Percentiles rank a stretch among this genome's conserved stretches.
Conservation (phyloP, 1,139 yeast genomes). For the Debaryomyces nepalensis region DNA sequence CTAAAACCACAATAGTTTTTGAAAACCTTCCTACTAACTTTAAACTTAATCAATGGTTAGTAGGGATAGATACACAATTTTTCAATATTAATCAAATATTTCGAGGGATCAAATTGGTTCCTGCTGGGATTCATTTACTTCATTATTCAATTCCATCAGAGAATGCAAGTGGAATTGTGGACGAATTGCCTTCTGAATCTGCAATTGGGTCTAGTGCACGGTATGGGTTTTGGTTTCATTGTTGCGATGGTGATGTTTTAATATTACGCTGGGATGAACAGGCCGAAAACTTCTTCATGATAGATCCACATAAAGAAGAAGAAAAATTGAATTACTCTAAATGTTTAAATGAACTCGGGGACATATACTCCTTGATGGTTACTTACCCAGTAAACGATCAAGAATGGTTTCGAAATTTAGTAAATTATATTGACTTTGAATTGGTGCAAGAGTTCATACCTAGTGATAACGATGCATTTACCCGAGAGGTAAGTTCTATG, state of each 20-base stretch:
- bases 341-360: slow-evolving; percentile 24
- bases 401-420: slow-evolving; percentile 24
- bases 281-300: slow-evolving; percentile 8
- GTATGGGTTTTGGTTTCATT: slow-evolving; percentile 34
- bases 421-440: slow-evolving; percentile 25
- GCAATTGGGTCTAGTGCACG: slow-evolving; percentile 22
- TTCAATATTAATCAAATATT: slow-evolving; percentile 26
- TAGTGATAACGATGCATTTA: slow-evolving; percentile 3
- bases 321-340: slow-evolving; percentile 20
- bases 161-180: slow-evolving; percentile 9
- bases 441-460: slow-evolving; percentile 29
- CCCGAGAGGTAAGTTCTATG: slow-evolving; percentile 27
- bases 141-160: slow-evolving; percentile 30
- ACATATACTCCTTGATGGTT: slow-evolving; percentile 27
- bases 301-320: slow-evolving; percentile 11
- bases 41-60: slow-evolving; percentile 21
- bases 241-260: slow-evolving; percentile 26
- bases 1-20: slow-evolving; percentile 28
- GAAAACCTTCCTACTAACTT: slow-evolving; percentile 23
- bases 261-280: slow-evolving; percentile 19
- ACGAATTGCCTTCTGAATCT: slow-evolving; percentile 12
- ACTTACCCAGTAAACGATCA: slow-evolving; percentile 27
- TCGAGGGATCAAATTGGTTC: slow-evolving; percentile 33
- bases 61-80: slow-evolving; percentile 38
- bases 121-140: slow-evolving; percentile 33